Base-by-base conservation (phyloP, 495 filamentous ascomycete genomes). In the Astrothelium macrocarpum region DNA sequence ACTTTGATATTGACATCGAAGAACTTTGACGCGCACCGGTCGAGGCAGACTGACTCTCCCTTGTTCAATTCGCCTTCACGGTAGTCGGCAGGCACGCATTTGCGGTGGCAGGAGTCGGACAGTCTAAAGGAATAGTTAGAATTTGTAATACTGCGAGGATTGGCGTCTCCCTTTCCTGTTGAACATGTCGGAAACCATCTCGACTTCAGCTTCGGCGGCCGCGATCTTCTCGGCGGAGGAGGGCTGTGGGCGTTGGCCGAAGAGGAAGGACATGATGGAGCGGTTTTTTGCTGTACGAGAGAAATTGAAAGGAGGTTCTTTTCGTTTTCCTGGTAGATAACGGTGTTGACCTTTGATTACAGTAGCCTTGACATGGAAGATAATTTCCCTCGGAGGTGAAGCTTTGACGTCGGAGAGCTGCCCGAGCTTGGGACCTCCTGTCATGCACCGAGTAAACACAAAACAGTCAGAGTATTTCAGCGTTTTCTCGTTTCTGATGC, bases 1-100 rank as follows among this genome's bases (percentile, higher is more conserved):
- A 98, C 89, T 81, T 96, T 97, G 79, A 94, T 83, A 76, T 96
- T 79, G 72, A 96, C 91, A 65, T 98, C 94, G 78, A 98, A 96
- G 82, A 97, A 97, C 80, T 98, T 98, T 72, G 87, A 81, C 42
- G 93, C 86, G 78, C 94, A 98, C 66, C 94, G 89, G 79, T 98
- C 94, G 66, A 98, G 84, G 79, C 94, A 98, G 67, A 97, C 94
- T 62, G 87, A 88, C 78, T 98, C 94, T 80, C 94, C 94, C 80
- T 98, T 98, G 83, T 95, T 94, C 66, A 98, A 85, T 64, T 97
- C 95, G 72, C 82, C 82, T 80, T 98, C 94, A 71, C 90, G 90
- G 84, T 97, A 98, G 65, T 90, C 85, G 68, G 76, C 80, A 64
- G 91, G 91, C 62, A 98, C 83, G 76, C 94, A 98, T 78, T 98